Percentiles rank a stretch among this genome's conserved stretches.
phyloP scores from a whole-genome alignment of 352 stramenopile genomes.

The Globisporangium mamillatum region DNA sequence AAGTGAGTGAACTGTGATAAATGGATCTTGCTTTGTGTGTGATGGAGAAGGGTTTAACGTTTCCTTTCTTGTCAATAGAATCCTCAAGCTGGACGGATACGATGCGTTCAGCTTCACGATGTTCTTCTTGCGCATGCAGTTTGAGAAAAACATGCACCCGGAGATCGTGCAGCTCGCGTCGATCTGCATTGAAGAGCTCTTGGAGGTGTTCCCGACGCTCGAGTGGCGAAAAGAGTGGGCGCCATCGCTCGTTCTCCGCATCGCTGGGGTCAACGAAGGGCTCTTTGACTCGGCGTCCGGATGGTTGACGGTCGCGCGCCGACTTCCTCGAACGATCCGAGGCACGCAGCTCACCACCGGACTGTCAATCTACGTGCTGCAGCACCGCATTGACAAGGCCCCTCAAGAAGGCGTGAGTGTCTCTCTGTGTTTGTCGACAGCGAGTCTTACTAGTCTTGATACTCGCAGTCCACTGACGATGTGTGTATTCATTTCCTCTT shows the following conservation, averaged over 20 bases:
- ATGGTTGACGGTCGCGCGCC: constrained; percentile 72
- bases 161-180: constrained; percentile 75
- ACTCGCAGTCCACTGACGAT: not conserved
- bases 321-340: constrained; percentile 65
- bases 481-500: not conserved
- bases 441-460: not conserved
- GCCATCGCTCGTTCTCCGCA: constrained; percentile 70
- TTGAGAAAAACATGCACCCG: constrained; percentile 68
- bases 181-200: constrained; percentile 75
- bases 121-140: constrained; percentile 87
- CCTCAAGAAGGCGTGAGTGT: constrained; percentile 39
- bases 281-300: constrained; percentile 74
- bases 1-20: constrained; percentile 27
- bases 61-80: constrained; percentile 4
- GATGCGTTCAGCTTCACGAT: constrained; percentile 84
- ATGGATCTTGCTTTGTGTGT: constrained; percentile 11
- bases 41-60: not conserved
- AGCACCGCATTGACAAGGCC: constrained; percentile 73
- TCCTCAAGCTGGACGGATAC: constrained; percentile 62
- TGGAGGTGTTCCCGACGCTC: constrained; percentile 62
- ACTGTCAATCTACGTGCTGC: constrained; percentile 73
- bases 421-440: too few relatives aligned
- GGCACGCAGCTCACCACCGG: constrained; percentile 76
- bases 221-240: constrained; percentile 81
- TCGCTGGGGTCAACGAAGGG: constrained; percentile 69